Percentiles rank a stretch among this genome's conserved stretches.
These are phyloP conservation scores for Zostera marina DNA, from an alignment of 116 monocot species.

Conservation along the genomic window DNA sequence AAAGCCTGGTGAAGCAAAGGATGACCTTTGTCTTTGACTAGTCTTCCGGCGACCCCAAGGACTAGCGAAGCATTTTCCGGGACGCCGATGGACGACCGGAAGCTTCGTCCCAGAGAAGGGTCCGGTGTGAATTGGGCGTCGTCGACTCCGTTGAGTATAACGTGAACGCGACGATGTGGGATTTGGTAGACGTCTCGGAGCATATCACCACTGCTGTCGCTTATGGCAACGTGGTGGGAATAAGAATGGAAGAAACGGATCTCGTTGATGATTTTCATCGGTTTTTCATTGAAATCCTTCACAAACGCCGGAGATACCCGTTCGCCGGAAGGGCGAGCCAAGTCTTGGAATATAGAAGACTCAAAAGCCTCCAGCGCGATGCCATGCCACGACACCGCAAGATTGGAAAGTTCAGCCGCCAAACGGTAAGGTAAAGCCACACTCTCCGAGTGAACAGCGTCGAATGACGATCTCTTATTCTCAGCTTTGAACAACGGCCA, in stretches of 20 bases:
- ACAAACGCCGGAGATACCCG: constrained; percentile 26
- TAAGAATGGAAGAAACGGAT: constrained; percentile 66
- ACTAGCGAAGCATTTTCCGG: constrained; percentile 44
- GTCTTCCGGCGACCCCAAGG: constrained; percentile 73
- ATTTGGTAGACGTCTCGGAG: constrained; percentile 92
- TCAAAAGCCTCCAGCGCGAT: constrained; percentile 71
- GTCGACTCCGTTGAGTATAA: constrained; percentile 89
- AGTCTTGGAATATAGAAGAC: constrained; percentile 65
- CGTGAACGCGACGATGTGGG: constrained; percentile 56
- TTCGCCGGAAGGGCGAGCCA: constrained; percentile 37
- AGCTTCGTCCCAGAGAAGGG: constrained; percentile 19
- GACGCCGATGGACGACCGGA: constrained; percentile 37
- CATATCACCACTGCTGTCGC: constrained; percentile 77
- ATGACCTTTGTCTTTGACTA: constrained; percentile 95
- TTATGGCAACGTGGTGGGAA: constrained; percentile 86
- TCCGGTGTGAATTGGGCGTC: constrained; percentile 56
- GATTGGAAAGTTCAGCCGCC: constrained; percentile 44
- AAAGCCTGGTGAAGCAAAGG: constrained; percentile 69
- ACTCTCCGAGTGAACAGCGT: constrained; percentile 87
- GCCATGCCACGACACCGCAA: constrained; percentile 94
- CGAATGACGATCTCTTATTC: constrained; percentile 36
- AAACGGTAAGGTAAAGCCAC: constrained; percentile 57
- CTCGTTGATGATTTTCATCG: constrained; percentile 5
- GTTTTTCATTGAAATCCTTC: background rate
- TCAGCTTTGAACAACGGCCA: constrained; percentile 52